phyloP scores from a whole-genome alignment of 257 asterid genomes.

The Asclepias syriaca region DNA sequence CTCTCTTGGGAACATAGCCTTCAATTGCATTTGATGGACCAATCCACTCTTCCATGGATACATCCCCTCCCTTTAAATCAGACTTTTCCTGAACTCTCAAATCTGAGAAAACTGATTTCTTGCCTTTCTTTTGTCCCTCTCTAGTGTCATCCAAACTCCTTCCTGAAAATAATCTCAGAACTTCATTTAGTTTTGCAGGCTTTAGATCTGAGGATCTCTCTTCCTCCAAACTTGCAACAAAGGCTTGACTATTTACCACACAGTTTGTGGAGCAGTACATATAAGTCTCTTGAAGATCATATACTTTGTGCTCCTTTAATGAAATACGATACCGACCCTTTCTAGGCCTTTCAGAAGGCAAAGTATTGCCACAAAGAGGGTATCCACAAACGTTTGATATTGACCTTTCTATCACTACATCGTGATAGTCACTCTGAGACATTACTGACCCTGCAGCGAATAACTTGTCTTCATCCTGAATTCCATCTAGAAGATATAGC shows the following conservation, averaged over 20 bases:
- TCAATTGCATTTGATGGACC: conserved; percentile 93
- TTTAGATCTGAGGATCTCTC: conserved; percentile 58
- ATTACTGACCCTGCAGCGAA: conserved; percentile 63
- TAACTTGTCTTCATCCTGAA: conserved; percentile 50
- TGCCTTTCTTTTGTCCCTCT: conserved; percentile 42
- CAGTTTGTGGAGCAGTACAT: conserved; percentile 77
- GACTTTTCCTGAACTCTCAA: conserved; percentile 71
- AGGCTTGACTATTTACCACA: conserved; percentile 65
- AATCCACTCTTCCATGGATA: conserved; percentile 80
- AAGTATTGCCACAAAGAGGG: conserved; percentile 60
- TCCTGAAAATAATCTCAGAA: conserved; percentile 50
- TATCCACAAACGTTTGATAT: conserved; percentile 69
- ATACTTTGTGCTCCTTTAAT: conserved; percentile 81
- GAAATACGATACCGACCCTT: conserved; percentile 84
- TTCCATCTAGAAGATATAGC: conserved; percentile 72
- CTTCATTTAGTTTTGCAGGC: conserved; percentile 46
- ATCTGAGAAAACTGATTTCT: conserved; percentile 43
- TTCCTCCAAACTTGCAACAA: conserved; percentile 54
- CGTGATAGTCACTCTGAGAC: conserved; percentile 61
- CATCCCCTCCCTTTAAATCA: conserved; percentile 46
- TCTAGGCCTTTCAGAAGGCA: conserved; percentile 59
- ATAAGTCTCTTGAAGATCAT: conserved; percentile 84
- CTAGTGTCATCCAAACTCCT: conserved; percentile 32
- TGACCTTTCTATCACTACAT: conserved; percentile 83
- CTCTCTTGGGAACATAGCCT: conserved; percentile 80